Conservation (phyloP, 169 alveolate species). For the Ichthyophthirius multifiliis region DNA sequence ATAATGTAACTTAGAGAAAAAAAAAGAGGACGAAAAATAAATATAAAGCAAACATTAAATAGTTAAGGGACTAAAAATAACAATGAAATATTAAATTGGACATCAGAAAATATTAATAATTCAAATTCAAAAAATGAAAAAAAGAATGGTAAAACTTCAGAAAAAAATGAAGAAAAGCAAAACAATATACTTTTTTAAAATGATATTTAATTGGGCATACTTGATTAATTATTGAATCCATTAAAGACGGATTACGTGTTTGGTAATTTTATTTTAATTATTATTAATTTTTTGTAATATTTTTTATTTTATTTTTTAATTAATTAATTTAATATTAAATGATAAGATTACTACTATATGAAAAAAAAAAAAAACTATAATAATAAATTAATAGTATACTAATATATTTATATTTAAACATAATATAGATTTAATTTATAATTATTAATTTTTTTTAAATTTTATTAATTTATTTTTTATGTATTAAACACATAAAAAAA, state of each 20-base stretch:
- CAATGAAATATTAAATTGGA: too few relatives aligned
- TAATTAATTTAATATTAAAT: background rate
- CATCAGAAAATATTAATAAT: too few relatives aligned
- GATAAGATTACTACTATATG: background rate
- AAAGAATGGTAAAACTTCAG: too few relatives aligned
- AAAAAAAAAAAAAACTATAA: background rate
- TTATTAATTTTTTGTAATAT: background rate
- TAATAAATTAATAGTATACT: background rate
- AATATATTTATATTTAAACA: background rate
- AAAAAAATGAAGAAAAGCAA: background rate
- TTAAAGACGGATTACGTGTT: constrained; percentile 54
- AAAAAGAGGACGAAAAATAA: too few relatives aligned
- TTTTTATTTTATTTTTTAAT: background rate
- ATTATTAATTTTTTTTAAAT: background rate
- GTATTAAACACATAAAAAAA: background rate
- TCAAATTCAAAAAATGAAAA: too few relatives aligned
- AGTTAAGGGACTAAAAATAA: too few relatives aligned
- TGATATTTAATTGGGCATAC: background rate
- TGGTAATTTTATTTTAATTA: constrained; percentile 38
- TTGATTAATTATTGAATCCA: constrained; percentile 30
- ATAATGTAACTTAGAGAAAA: too few relatives aligned
- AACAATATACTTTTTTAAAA: background rate
- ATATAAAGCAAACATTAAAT: too few relatives aligned
- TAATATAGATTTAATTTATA: background rate
- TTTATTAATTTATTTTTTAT: background rate